A percentile compares a stretch with the other conserved stretches of the same genome.
These are phyloP conservation scores for Guyanaporus albipodus DNA, from an alignment of 768 basidiomycete genomes.

Conservation along the genomic window DNA sequence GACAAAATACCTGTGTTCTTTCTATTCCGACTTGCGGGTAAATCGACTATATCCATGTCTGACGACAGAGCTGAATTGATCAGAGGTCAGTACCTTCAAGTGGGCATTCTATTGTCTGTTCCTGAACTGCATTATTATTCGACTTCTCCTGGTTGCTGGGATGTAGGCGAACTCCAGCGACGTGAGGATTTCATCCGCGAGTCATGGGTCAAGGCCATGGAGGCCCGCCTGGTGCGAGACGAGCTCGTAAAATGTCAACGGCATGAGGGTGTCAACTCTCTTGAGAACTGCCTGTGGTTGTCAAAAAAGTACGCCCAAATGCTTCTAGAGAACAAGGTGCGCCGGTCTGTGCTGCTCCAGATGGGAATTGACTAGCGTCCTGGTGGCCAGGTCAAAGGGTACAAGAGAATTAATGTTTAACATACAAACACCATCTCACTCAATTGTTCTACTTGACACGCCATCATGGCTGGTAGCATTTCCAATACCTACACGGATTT, in stretches of 20 bases:
- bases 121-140: neutral
- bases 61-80: slow-evolving; percentile 34
- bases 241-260: slow-evolving; percentile 88
- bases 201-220: slow-evolving; percentile 95
- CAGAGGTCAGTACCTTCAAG: slow-evolving; percentile 22
- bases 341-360: slow-evolving; percentile 20
- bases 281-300: slow-evolving; percentile 84
- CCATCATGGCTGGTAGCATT: neutral
- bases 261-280: slow-evolving; percentile 87
- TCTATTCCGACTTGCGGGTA: slow-evolving; percentile 1
- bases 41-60: slow-evolving; percentile 22
- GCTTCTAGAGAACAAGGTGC: slow-evolving; percentile 76
- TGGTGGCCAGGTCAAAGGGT: slow-evolving; percentile 73
- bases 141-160: neutral
- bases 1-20: slow-evolving; percentile 3
- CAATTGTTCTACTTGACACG: neutral
- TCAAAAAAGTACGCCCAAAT: slow-evolving; percentile 78
- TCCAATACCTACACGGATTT: too few relatives aligned
- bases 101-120: neutral
- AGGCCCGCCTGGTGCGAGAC: slow-evolving; percentile 80
- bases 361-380: slow-evolving; percentile 2
- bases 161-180: slow-evolving; percentile 55
- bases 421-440: neutral
- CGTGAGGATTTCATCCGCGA: slow-evolving; percentile 81
- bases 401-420: slow-evolving; percentile 68